Conservation (phyloP, 2,329 filamentous ascomycete genomes). For the Claviceps lovelessii region DNA sequence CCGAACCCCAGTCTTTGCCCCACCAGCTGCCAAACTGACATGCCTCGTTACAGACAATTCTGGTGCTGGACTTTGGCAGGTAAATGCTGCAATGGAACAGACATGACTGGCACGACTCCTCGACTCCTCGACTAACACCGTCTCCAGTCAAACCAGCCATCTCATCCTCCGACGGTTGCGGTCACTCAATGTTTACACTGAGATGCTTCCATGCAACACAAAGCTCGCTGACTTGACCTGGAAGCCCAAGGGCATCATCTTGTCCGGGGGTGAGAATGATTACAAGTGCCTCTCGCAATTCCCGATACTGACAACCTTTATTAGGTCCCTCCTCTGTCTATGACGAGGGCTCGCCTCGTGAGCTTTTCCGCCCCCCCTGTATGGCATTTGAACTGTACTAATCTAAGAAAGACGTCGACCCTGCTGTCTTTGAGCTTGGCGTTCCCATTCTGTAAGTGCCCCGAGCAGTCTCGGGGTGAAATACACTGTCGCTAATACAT, state of each 20-base stretch:
- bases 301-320: background rate
- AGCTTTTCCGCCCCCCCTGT: constrained; percentile 16
- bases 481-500: background rate
- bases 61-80: constrained; percentile 51
- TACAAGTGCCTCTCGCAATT: constrained; percentile 3
- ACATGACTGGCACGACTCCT: background rate
- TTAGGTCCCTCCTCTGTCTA: constrained; percentile 58
- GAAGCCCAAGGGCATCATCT: constrained; percentile 71
- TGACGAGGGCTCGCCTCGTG: constrained; percentile 46
- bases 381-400: background rate
- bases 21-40: background rate
- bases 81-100: background rate
- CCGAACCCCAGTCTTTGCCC: background rate
- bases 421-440: constrained; percentile 32
- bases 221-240: constrained; percentile 63
- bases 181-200: constrained; percentile 45
- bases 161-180: constrained; percentile 60
- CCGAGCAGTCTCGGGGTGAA: background rate
- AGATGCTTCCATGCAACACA: constrained; percentile 77
- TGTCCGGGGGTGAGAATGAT: constrained; percentile 22
- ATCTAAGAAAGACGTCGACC: constrained; percentile 47
- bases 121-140: background rate
- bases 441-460: constrained; percentile 10
- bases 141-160: constrained; percentile 39
- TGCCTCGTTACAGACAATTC: constrained; percentile 38